Percentiles rank a stretch among this genome's conserved stretches.
Conservation (phyloP, 2,329 filamentous ascomycete species). For the Teratosphaeria nubilosa region DNA sequence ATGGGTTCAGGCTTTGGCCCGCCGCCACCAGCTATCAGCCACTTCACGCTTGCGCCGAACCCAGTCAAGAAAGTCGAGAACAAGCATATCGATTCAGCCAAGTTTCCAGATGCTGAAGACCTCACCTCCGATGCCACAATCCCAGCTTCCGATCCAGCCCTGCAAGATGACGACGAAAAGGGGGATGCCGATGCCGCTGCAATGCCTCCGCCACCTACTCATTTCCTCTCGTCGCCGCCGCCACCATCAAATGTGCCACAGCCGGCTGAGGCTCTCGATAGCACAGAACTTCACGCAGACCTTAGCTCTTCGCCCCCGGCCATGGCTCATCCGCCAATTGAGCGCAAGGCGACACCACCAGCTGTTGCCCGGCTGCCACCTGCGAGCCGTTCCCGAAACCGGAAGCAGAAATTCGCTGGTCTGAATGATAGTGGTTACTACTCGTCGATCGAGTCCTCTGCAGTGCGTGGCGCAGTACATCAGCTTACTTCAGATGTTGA, state of each 20-base stretch:
- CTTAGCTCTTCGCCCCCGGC: constrained; percentile 93
- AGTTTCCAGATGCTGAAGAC: constrained; percentile 41
- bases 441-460: constrained; percentile 89
- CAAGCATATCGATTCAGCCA: constrained; percentile 40
- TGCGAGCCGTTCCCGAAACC: constrained; percentile 54
- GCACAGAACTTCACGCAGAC: constrained; percentile 30
- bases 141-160: constrained; percentile 40
- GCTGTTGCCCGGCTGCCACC: constrained; percentile 51
- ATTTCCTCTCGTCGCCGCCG: constrained; percentile 58
- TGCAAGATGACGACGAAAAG: constrained; percentile 40
- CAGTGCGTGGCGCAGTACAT: constrained; percentile 51
- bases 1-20: constrained; percentile 23
- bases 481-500: constrained; percentile 61
- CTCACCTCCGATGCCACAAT: constrained; percentile 43
- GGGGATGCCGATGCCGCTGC: constrained; percentile 30
- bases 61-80: constrained; percentile 23
- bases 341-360: constrained; percentile 71
- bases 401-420: constrained; percentile 66
- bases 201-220: constrained; percentile 33
- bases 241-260: constrained; percentile 26
- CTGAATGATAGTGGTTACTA: constrained; percentile 96
- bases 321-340: constrained; percentile 54
- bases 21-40: constrained; percentile 29
- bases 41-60: constrained; percentile 26
- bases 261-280: not conserved